phyloP scores from a whole-genome alignment of 805 yeast species.

The Candida maltosa region DNA sequence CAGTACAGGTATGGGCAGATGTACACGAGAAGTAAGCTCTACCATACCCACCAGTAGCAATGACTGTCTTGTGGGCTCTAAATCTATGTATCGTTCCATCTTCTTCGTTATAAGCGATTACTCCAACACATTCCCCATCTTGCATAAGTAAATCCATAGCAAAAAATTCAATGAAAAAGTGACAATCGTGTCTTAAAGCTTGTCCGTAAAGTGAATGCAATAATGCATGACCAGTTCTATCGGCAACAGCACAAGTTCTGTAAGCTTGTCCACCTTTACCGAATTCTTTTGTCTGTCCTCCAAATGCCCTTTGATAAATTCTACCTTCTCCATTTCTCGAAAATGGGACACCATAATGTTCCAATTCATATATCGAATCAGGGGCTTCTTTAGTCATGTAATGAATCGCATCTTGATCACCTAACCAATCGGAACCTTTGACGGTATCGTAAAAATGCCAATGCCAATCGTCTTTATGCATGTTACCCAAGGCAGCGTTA shows the following conservation, averaged over 20 bases:
- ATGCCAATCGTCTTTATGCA: slow-evolving; percentile 98
- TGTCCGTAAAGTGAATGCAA: slow-evolving; percentile 95
- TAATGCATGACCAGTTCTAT: slow-evolving; percentile 97
- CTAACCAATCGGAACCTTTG: slow-evolving; percentile 98
- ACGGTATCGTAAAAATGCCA: slow-evolving; percentile 99
- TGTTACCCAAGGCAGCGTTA: slow-evolving; percentile 97
- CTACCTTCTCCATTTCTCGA: slow-evolving; percentile 95
- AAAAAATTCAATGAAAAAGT: slow-evolving; percentile 95
- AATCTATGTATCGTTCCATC: slow-evolving; percentile 98
- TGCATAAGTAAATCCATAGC: slow-evolving; percentile 93
- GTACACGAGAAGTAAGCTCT: slow-evolving; percentile 98
- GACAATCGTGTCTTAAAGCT: slow-evolving; percentile 93
- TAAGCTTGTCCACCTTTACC: slow-evolving; percentile 99
- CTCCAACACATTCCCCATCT: slow-evolving; percentile 95
- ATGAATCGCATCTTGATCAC: slow-evolving; percentile 98
- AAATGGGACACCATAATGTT: slow-evolving; percentile 97
- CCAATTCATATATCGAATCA: slow-evolving; percentile 89
- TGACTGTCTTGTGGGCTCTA: slow-evolving; percentile 92
- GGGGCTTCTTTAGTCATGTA: slow-evolving; percentile 99
- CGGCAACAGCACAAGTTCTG: slow-evolving; percentile 99
- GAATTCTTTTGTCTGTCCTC: slow-evolving; percentile 92
- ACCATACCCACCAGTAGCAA: slow-evolving; percentile 99
- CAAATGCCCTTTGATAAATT: slow-evolving; percentile 97
- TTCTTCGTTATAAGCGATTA: slow-evolving; percentile 95
- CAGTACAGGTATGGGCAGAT: slow-evolving; percentile 99